phyloP scores from a whole-genome alignment of 192 early-diverging fungal species.

The Haplosporangium gracile region DNA sequence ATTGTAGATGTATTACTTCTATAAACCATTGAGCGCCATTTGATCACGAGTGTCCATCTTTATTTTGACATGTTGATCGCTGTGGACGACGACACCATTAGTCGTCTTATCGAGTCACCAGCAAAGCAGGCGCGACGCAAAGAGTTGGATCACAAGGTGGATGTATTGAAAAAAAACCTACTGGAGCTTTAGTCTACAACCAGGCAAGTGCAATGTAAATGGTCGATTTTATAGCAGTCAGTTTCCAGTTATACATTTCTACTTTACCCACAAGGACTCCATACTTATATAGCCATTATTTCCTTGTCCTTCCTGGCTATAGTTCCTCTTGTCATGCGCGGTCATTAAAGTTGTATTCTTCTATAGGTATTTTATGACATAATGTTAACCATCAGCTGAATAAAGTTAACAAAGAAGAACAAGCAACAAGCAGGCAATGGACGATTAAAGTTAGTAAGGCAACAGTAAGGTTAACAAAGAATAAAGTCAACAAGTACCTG shows the following conservation, averaged over 20 bases:
- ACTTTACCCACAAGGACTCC: not conserved
- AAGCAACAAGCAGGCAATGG: no score
- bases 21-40: no score
- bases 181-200: conserved; percentile 21
- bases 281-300: conserved; percentile 5
- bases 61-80: not conserved
- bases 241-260: not conserved
- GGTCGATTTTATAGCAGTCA: not conserved
- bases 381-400: no score
- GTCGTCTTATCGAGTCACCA: conserved; percentile 30
- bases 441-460: no score
- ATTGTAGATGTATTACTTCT: no score
- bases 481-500: no score
- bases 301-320: not conserved
- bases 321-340: not conserved
- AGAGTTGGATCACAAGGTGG: conserved; percentile 32
- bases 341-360: no score
- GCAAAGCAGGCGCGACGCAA: conserved; percentile 11
- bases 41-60: no score
- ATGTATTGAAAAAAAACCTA: conserved; percentile 35
- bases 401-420: no score
- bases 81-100: conserved; percentile 32
- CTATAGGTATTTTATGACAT: no score
- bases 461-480: no score
- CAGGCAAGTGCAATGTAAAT: not conserved